These are phyloP conservation scores for Coemansia reversa DNA, from an alignment of 192 early-diverging fungal genomes.

Conservation along the genomic window DNA sequence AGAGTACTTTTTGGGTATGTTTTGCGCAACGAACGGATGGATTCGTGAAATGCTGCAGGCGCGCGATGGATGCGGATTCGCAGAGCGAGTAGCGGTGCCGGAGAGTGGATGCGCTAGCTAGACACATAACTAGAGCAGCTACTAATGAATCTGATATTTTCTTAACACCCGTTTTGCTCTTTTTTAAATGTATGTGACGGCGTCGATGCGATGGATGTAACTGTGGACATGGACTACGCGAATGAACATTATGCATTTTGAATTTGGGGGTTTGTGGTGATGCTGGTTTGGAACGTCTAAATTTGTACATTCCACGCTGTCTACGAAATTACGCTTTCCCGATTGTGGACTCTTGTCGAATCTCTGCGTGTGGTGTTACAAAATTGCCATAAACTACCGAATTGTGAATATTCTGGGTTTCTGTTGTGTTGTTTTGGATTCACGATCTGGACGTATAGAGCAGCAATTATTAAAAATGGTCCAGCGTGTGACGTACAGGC, in stretches of 20 bases:
- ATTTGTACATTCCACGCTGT: background rate
- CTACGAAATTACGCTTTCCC: background rate
- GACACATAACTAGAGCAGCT: background rate
- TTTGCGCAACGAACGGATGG: background rate
- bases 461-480: constrained; percentile 50
- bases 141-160: constrained; percentile 6
- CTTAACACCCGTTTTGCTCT: background rate
- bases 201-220: background rate
- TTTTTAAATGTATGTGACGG: background rate
- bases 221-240: background rate
- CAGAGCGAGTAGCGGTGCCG: background rate
- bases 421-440: background rate
- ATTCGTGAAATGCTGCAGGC: background rate
- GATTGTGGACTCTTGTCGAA: background rate
- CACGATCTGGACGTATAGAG: constrained; percentile 15
- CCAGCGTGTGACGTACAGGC: constrained; percentile 82
- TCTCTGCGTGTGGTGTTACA: background rate
- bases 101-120: background rate
- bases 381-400: background rate
- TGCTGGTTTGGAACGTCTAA: background rate
- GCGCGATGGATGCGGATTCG: constrained; percentile 11
- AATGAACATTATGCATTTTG: background rate
- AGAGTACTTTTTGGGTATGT: constrained; percentile 13
- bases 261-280: background rate
- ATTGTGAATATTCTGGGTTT: background rate